phyloP scores from a whole-genome alignment of 768 basidiomycete species.

The Kondoa subrosea region DNA sequence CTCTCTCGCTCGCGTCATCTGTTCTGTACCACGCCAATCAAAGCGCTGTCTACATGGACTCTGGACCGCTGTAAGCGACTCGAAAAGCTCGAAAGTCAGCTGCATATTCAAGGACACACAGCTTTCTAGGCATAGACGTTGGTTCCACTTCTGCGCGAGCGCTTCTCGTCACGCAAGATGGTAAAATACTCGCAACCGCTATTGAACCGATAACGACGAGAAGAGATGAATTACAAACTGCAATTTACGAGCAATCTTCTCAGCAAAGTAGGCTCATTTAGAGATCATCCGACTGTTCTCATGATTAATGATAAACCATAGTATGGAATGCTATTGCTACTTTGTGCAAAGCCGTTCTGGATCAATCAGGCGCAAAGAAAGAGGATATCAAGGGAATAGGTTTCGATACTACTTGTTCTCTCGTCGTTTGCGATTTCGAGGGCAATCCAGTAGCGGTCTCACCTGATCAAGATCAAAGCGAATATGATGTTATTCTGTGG shows the following conservation, averaged over 20 bases:
- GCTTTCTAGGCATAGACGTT: too few species aligned
- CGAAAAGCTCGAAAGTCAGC: too few species aligned
- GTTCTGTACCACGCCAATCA: too few species aligned
- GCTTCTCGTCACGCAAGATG: constrained; percentile 44
- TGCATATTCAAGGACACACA: too few species aligned
- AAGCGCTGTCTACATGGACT: too few species aligned
- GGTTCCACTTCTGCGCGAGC: constrained; percentile 90
- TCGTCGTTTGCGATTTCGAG: constrained; percentile 64
- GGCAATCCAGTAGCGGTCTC: constrained; percentile 63
- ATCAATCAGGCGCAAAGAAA: constrained; percentile 42
- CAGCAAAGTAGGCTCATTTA: constrained; percentile 67
- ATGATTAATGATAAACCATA: constrained; percentile 1
- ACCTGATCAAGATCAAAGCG: constrained; percentile 38
- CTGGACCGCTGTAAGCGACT: too few species aligned
- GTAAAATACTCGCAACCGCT: constrained; percentile 49
- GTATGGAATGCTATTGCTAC: constrained; percentile 27
- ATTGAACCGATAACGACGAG: constrained; percentile 68
- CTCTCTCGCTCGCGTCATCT: too few species aligned
- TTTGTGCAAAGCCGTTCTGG: constrained; percentile 41
- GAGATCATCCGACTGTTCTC: constrained; percentile 25
- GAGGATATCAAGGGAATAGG: constrained; percentile 50
- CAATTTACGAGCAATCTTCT: constrained; percentile 93
- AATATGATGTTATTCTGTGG: constrained; percentile 83
- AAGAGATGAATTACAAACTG: constrained; percentile 64
- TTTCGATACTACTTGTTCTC: constrained; percentile 58